These are phyloP conservation scores for Leptodermis oblonga DNA, from an alignment of 257 asterid genomes.

Conservation along the genomic window DNA sequence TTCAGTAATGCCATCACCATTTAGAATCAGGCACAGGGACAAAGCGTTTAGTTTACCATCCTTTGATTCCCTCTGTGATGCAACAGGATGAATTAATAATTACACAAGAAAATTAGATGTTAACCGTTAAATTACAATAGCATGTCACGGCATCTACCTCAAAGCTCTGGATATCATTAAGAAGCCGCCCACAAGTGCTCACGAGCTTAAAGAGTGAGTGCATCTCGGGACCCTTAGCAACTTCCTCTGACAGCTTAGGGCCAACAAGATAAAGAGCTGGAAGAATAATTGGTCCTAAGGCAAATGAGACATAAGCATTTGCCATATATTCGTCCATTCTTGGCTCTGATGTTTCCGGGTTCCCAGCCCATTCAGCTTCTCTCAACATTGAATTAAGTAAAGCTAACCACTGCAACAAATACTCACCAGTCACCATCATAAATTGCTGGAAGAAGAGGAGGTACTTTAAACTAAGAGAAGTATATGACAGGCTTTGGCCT, in stretches of 20 bases:
- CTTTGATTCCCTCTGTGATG: slow-evolving; percentile 67
- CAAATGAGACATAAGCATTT: slow-evolving; percentile 73
- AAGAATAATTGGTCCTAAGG: slow-evolving; percentile 81
- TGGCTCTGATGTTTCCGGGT: slow-evolving; percentile 35
- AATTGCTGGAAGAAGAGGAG: not conserved
- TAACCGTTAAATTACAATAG: not conserved
- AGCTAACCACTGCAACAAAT: slow-evolving; percentile 69
- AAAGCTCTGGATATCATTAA: slow-evolving; percentile 63
- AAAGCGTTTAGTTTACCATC: slow-evolving; percentile 68
- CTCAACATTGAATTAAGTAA: slow-evolving; percentile 65
- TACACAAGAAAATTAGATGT: not conserved
- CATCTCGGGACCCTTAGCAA: slow-evolving; percentile 52
- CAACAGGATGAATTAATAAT: not conserved
- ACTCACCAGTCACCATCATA: slow-evolving; percentile 8
- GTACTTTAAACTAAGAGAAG: not conserved
- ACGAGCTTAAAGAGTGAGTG: slow-evolving; percentile 48
- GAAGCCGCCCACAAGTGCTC: slow-evolving; percentile 85
- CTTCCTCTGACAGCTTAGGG: slow-evolving; percentile 71
- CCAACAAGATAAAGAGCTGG: slow-evolving; percentile 81
- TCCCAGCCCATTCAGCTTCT: slow-evolving; percentile 71
- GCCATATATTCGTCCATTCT: slow-evolving; percentile 67
- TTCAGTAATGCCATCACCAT: slow-evolving; percentile 38
- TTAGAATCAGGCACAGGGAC: slow-evolving; percentile 38
- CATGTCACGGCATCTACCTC: slow-evolving; percentile 44
- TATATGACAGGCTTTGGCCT: not conserved